Conservation (phyloP, 2,329 filamentous ascomycete species). For the Calonectria honghensis region DNA sequence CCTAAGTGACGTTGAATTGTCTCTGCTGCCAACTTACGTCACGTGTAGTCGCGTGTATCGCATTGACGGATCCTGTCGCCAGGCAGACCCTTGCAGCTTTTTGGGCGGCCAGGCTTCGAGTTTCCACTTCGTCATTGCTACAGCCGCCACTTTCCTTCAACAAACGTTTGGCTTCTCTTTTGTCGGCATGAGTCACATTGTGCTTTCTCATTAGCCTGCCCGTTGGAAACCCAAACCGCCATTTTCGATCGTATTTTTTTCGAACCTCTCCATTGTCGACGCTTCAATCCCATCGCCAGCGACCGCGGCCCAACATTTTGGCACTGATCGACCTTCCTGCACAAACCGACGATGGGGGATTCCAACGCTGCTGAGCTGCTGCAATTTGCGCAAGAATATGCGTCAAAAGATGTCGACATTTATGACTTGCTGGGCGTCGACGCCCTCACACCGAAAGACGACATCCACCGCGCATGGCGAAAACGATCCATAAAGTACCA, state of each 20-base stretch:
- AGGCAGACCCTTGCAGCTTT: slow-evolving; percentile 28
- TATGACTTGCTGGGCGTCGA: slow-evolving; percentile 84
- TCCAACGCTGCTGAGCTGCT: slow-evolving; percentile 69
- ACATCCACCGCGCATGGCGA: slow-evolving; percentile 89
- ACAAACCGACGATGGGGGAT: slow-evolving; percentile 54
- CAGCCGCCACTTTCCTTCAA: background rate
- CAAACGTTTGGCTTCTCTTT: slow-evolving; percentile 6
- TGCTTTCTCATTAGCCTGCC: background rate
- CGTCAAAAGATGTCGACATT: slow-evolving; percentile 80
- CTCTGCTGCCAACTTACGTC: slow-evolving; percentile 13
- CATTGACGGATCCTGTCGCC: background rate
- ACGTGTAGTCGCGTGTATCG: slow-evolving; percentile 36
- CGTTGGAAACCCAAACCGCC: background rate
- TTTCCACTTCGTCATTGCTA: slow-evolving; percentile 12
- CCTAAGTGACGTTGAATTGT: slow-evolving; percentile 2
- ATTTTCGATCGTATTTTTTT: background rate
- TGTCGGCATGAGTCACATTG: slow-evolving; percentile 15
- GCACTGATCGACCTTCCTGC: background rate
- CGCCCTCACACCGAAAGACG: slow-evolving; percentile 78
- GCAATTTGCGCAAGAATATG: slow-evolving; percentile 74
- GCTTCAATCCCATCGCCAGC: background rate
- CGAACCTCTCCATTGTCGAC: background rate
- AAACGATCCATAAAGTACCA: slow-evolving; percentile 93
- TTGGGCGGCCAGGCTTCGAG: background rate
- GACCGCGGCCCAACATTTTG: slow-evolving; percentile 13